Conservation (phyloP, 73 alveolate species). For the Tetrahymena elliotti region DNA sequence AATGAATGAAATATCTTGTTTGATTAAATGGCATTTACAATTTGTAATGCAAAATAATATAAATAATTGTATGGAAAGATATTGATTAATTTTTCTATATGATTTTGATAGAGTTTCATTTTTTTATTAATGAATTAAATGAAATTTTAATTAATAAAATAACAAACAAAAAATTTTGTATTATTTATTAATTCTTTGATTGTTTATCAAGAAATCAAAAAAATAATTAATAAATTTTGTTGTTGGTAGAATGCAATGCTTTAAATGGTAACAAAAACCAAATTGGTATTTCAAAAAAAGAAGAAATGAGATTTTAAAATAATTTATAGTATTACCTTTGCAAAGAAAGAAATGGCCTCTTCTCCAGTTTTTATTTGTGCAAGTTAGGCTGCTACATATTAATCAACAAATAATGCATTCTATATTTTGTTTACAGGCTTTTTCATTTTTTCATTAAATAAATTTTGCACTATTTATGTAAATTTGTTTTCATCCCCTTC, state of each 20-base stretch:
- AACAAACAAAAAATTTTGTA: neutral
- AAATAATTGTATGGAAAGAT: too few species aligned
- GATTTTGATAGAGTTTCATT: neutral
- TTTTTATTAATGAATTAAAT: neutral
- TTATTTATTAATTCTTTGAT: neutral
- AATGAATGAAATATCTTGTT: neutral
- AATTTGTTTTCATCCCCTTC: neutral
- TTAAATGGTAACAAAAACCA: neutral
- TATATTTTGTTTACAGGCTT: neutral
- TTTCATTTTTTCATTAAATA: neutral
- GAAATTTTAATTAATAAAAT: neutral
- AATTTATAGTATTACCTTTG: neutral
- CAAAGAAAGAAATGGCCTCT: slow-evolving; percentile 71
- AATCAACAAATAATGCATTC: neutral
- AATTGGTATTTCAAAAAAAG: neutral
- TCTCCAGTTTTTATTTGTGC: slow-evolving; percentile 67
- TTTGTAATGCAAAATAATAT: too few species aligned
- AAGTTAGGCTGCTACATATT: slow-evolving; percentile 16
- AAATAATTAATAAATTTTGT: neutral
- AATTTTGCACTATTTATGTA: neutral
- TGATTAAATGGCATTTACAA: neutral
- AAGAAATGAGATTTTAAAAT: neutral
- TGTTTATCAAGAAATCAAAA: neutral
- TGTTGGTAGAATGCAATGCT: neutral
- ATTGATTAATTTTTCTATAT: neutral